These are phyloP conservation scores for Microstegium vimineum DNA, from an alignment of 176 grass and related monocot species.

Conservation along the genomic window DNA sequence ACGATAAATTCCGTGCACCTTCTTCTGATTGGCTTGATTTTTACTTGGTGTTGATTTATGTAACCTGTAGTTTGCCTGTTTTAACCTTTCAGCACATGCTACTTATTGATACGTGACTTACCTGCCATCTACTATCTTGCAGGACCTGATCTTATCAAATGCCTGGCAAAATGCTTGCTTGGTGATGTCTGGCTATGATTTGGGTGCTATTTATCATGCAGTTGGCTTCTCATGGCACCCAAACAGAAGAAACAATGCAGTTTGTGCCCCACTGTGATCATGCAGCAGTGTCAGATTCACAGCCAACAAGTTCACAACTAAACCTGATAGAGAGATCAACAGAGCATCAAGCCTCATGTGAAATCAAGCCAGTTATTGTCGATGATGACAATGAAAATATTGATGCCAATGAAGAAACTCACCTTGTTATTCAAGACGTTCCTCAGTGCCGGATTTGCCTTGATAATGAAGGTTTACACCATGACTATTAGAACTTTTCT, in stretches of 20 bases:
- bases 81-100: background rate
- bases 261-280: constrained; percentile 20
- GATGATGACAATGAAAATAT: constrained; percentile 30
- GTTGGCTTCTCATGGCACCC: constrained; percentile 51
- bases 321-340: constrained; percentile 7
- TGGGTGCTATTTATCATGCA: constrained; percentile 58
- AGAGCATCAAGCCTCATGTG: constrained; percentile 38
- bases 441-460: constrained; percentile 93
- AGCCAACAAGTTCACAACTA: constrained; percentile 30
- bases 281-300: constrained; percentile 28
- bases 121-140: constrained; percentile 3
- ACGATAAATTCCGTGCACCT: background rate
- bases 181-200: constrained; percentile 55
- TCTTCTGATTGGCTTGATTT: background rate
- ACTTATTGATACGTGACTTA: background rate
- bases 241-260: constrained; percentile 28
- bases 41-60: background rate
- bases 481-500: background rate
- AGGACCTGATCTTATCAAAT: constrained; percentile 40
- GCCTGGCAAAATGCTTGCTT: constrained; percentile 8
- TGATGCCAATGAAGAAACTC: constrained; percentile 47
- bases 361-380: constrained; percentile 50
- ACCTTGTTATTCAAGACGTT: constrained; percentile 58
- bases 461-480: constrained; percentile 74
- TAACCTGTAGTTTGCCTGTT: background rate